phyloP scores from a whole-genome alignment of 2,329 filamentous ascomycete genomes.

The Colletotrichum eremochloae region DNA sequence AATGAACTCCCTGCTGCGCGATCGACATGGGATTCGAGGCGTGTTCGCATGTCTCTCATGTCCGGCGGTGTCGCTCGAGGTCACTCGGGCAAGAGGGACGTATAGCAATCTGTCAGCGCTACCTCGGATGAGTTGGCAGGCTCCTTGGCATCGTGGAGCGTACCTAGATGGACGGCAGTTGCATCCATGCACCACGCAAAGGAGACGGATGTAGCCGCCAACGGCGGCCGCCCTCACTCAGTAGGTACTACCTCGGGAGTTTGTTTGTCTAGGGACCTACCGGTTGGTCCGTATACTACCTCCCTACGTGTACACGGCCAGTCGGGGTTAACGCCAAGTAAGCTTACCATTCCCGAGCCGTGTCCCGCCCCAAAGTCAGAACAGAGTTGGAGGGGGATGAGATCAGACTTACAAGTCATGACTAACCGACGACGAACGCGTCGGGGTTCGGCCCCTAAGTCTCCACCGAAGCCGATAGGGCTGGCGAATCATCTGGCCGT shows the following conservation, averaged over 20 bases:
- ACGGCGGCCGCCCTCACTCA: no score
- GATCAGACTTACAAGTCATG: background rate
- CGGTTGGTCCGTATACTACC: no score
- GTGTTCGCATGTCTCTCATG: background rate
- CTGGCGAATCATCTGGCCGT: background rate
- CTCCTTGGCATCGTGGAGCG: background rate
- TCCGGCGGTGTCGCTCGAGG: background rate
- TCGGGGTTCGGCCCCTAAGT: background rate
- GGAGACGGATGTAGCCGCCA: conserved; percentile 1
- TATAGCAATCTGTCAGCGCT: background rate
- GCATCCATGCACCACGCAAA: background rate
- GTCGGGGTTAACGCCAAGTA: background rate
- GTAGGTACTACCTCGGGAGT: no score
- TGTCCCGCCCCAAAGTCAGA: background rate
- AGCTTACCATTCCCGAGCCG: background rate
- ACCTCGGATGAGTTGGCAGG: background rate
- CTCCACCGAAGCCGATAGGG: background rate
- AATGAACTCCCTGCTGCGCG: background rate
- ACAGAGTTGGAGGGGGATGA: background rate
- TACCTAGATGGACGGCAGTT: background rate
- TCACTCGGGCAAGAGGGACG: background rate
- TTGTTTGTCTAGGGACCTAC: no score
- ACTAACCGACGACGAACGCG: background rate
- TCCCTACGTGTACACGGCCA: no score
- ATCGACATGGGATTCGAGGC: background rate